phyloP scores from a whole-genome alignment of 208 protist genomes.

The Naegleria fowleri region DNA sequence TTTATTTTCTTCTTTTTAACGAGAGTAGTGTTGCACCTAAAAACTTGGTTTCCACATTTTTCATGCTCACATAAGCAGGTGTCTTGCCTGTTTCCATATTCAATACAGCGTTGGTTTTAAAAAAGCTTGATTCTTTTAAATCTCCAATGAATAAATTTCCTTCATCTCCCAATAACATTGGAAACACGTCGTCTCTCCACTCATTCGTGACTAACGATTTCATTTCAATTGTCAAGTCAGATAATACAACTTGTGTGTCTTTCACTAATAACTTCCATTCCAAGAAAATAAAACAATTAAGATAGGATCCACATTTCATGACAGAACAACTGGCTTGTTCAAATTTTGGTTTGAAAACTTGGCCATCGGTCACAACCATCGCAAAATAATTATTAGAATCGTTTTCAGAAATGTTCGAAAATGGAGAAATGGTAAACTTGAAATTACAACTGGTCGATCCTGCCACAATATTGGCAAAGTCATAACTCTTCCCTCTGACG shows the following conservation, averaged over 20 bases:
- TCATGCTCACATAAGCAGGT: neutral
- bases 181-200: neutral
- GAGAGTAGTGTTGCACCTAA: neutral
- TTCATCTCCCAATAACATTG: neutral
- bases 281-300: neutral
- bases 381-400: neutral
- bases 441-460: neutral
- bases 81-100: neutral
- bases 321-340: neutral
- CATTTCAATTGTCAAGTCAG: neutral
- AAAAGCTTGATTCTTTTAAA: neutral
- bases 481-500: neutral
- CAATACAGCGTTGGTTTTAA: neutral
- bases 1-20: neutral
- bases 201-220: neutral
- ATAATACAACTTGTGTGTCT: neutral
- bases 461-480: neutral
- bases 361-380: neutral
- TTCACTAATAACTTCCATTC: neutral
- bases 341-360: neutral
- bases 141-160: neutral
- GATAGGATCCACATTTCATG: neutral
- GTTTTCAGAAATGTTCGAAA: neutral
- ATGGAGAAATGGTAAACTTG: neutral
- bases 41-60: neutral